Base-by-base conservation (phyloP, 441 rosid species). In the Corymbia calophylla region DNA sequence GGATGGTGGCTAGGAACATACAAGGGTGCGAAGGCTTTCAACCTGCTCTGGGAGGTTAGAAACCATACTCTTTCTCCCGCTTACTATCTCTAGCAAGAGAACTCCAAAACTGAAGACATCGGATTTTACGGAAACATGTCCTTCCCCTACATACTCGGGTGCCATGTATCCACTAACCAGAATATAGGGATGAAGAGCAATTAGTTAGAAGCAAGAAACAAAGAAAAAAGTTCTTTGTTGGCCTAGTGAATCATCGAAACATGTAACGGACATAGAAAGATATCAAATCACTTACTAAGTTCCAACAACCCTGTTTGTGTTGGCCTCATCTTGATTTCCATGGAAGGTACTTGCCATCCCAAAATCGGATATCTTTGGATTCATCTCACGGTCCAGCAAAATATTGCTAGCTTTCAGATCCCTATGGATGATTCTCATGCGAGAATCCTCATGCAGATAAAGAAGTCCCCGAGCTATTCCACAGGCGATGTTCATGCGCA, bases 31-130 rank as follows among this genome's bases (percentile, higher is more conserved):
- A 58, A 58, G 64, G n/a, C 15, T 58, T 58, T 25, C 64, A 1
- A 18, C 21, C 1, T 12, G 3, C n/a, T 58, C 64, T 25, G 3
- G 60, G 27, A 5, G 29, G 12, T 58, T n/a, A 58, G 25, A 58
- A 58, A 12, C 6, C 1, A 9, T 10, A 11, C 11, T 58, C 64
- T 25, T 58, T 5, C 1, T 0, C 64, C 64, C 1, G 2, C 64
- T 25, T 27, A 25, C n/a, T 5, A 25, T 58, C 64, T 25, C 64
- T 58, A 58, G 64, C 64, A 58, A 10, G 64, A 58, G 64, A 25
- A 58, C 15, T 58, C n/a, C n/a, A 58, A 58, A 58, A 58, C n/a
- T 58, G 13, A 58, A 58, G 64, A 58, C 0, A 0, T 25, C 64
- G 25, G 12, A 58, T 58, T 25, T 58, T 25, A 27, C 0, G 3